Evolutionary conservation across 2,329 filamentous ascomycete genomes (phyloP).

Genomic region (Dothideomycetes sp.): DNA sequence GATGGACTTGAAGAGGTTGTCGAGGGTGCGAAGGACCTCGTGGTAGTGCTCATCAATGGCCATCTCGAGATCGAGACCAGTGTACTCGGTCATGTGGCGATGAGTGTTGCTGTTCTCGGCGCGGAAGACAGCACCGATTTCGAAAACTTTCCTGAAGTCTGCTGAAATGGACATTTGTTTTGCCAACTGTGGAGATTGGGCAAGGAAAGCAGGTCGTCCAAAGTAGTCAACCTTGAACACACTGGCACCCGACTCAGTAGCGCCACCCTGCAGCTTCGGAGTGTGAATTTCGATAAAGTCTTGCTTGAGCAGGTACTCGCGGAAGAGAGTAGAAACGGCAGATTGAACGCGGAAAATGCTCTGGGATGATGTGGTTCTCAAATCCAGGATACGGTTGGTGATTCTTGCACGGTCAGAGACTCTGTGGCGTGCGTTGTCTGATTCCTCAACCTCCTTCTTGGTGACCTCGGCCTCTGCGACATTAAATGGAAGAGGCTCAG

Average conservation of each 20-base stretch:
- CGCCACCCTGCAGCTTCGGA: conserved; percentile 79
- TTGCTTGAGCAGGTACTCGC: conserved; percentile 58
- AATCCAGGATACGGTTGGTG: conserved; percentile 68
- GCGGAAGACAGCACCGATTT: conserved; percentile 82
- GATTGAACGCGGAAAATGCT: conserved; percentile 81
- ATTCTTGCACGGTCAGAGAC: conserved; percentile 65
- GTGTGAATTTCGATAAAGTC: conserved; percentile 91
- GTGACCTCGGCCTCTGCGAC: conserved; percentile 60
- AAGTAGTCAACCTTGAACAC: conserved; percentile 94
- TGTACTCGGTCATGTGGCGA: conserved; percentile 88
- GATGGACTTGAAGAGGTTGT: conserved; percentile 70
- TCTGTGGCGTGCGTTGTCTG: conserved; percentile 47
- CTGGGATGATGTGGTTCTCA: conserved; percentile 78
- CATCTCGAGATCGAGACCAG: conserved; percentile 89
- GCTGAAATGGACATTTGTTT: conserved; percentile 90
- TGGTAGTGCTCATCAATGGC: conserved; percentile 80
- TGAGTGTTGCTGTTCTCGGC: conserved; percentile 95
- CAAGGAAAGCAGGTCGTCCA: conserved; percentile 72
- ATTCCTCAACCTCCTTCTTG: conserved; percentile 42
- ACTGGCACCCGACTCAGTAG: conserved; percentile 81
- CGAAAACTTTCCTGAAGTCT: conserved; percentile 81
- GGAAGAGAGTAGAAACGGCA: conserved; percentile 69
- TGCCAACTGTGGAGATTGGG: conserved; percentile 81
- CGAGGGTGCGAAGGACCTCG: conserved; percentile 70
- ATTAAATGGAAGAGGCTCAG: conserved; percentile 55